Base-by-base conservation (phyloP, 257 asterid species). In the Scutellaria baicalensis region DNA sequence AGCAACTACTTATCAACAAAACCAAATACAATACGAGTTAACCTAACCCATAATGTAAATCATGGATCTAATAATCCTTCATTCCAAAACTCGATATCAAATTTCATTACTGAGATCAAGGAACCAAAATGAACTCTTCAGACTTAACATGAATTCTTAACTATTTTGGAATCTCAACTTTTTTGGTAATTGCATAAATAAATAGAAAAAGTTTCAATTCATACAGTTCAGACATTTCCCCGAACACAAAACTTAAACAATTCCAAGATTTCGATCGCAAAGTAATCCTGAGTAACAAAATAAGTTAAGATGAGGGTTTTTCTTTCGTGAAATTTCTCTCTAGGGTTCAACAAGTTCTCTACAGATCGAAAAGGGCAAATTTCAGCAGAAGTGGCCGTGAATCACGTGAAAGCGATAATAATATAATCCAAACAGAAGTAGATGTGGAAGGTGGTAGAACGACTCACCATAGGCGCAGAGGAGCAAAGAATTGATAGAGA, bases 401-500 rank as follows among this genome's bases (percentile, higher is more conserved):
- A 1, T 20, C 62, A 27, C 8, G 43, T 9, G 27, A 11, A 11
- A 48, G 63, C n/a, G 45, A 57, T 13, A 6, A 23, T 12, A 67
- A 23, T 8, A 23, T 12, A 67, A 23, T 21, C 23, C 18, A 12
- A 20, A 76, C 21, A 56, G 43, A 70, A 18, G 20, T 17, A 52
- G 9, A 64, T 17, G 33, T 8, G 8, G 39, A 33, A 66, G 21
- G 48, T 57, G 36, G 68, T 31, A 40, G 17, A 59, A 52, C 1
- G 8, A 75, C 85, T 76, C 60, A 83, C 88, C 83, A 49, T 48
- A 62, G 57, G 80, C 73, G 74, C 54, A 57, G 66, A 71, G 69
- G 73, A 80, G 55, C 60, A 72, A 47, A 9, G 6, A 66, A 44
- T 56, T 67, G 70, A 66, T 18, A 50, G 62, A 73, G 70, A 66